A percentile compares a stretch with the other conserved stretches of the same genome.
Conservation (phyloP, 202 grass and related monocot genomes). For the Brachypodium distachyon region DNA sequence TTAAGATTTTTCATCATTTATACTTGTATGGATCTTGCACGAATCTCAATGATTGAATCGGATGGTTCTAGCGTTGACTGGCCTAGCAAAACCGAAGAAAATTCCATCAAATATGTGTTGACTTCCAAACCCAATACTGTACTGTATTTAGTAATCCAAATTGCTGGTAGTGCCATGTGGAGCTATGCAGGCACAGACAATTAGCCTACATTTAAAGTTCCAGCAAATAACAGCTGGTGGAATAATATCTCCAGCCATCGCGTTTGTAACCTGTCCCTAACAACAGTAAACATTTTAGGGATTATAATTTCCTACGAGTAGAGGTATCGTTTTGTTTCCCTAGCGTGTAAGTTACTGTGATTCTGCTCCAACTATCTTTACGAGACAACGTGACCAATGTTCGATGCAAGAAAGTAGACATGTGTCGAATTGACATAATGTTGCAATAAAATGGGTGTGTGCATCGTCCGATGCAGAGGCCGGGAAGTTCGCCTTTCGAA, state of each 20-base stretch:
- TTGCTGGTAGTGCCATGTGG: neutral
- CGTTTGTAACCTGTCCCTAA: neutral
- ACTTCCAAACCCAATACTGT: too few relatives aligned
- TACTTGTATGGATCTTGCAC: too few relatives aligned
- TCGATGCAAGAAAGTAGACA: too few relatives aligned
- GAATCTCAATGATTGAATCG: too few relatives aligned
- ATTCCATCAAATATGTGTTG: neutral
- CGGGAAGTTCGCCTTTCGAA: too few relatives aligned
- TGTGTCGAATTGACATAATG: too few relatives aligned
- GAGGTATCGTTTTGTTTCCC: neutral
- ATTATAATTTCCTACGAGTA: neutral
- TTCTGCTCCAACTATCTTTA: neutral
- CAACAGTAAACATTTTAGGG: neutral
- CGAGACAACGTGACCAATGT: neutral
- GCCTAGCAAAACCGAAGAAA: too few relatives aligned
- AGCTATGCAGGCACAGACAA: neutral
- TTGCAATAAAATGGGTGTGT: too few relatives aligned
- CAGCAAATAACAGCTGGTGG: constrained; percentile 4
- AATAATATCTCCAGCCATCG: neutral
- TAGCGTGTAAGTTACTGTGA: neutral
- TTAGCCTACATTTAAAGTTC: neutral
- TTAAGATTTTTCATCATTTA: too few relatives aligned
- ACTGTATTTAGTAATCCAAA: too few relatives aligned
- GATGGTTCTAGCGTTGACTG: too few relatives aligned
- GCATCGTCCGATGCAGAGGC: too few relatives aligned